These are phyloP conservation scores for Vitis hybrid DNA, from an alignment of 177 flowering plant genomes.

Conservation along the genomic window DNA sequence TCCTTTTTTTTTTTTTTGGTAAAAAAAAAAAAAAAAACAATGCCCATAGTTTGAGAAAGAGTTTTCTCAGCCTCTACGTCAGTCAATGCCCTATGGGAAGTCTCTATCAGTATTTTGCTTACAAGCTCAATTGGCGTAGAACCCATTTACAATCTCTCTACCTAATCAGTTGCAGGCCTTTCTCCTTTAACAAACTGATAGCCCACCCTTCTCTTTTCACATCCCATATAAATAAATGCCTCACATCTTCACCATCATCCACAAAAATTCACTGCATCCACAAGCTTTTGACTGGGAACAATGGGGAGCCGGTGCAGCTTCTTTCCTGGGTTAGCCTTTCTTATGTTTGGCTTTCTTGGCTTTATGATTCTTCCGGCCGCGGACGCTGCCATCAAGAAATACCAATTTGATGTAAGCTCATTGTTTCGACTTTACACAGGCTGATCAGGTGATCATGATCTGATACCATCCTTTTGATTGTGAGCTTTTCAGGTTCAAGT, in stretches of 20 bases:
- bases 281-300: neutral
- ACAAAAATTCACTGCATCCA: neutral
- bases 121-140: conserved; percentile 26
- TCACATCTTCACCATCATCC: neutral
- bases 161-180: conserved; percentile 21
- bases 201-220: neutral
- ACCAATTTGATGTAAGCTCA: conserved; percentile 57
- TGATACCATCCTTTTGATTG: too few species aligned
- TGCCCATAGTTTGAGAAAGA: neutral
- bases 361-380: conserved; percentile 22
- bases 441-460: too few species aligned
- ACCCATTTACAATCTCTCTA: conserved; percentile 9
- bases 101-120: conserved; percentile 37
- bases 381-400: conserved; percentile 50
- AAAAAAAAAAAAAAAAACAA: too few species aligned
- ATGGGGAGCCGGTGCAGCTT: conserved; percentile 16
- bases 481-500: conserved; percentile 34
- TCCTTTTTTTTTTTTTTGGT: neutral
- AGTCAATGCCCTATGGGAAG: conserved; percentile 13
- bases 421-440: neutral
- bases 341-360: conserved; percentile 22
- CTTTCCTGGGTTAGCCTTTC: conserved; percentile 7
- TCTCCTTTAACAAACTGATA: conserved; percentile 26
- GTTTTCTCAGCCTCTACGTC: conserved; percentile 21
- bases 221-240: conserved; percentile 1